These are phyloP conservation scores for Schizochytrium sp. DNA, from an alignment of 108 stramenopile species.

Conservation along the genomic window DNA sequence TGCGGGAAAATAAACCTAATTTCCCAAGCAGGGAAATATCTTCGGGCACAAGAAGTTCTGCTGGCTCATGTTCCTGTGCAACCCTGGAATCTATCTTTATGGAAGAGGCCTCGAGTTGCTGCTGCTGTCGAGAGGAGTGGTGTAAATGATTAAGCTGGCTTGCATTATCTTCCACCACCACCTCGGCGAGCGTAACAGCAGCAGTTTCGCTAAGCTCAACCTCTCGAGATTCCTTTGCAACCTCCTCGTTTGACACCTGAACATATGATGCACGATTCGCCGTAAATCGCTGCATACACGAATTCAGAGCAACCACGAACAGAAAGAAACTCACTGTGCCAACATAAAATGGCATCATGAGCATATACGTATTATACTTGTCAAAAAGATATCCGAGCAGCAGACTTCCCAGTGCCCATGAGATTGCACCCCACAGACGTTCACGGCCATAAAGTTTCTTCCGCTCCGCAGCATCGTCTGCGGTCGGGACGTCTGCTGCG, in stretches of 20 bases:
- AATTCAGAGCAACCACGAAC: background rate
- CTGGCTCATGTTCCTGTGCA: background rate
- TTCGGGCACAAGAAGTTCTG: too few relatives aligned
- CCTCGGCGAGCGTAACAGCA: background rate
- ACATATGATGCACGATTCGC: background rate
- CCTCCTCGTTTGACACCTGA: background rate
- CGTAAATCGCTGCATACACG: background rate
- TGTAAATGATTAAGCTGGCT: background rate
- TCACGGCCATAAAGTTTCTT: background rate
- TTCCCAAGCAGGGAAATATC: background rate
- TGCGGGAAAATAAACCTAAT: background rate
- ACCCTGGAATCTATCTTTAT: too few relatives aligned
- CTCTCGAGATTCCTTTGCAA: background rate
- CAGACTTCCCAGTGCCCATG: constrained; percentile 16
- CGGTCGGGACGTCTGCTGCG: background rate
- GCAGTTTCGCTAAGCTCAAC: background rate
- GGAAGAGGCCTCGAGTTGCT: too few relatives aligned
- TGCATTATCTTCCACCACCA: background rate
- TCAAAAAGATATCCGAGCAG: constrained; percentile 51
- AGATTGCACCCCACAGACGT: constrained; percentile 41
- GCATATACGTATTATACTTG: background rate
- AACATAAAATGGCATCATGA: constrained; percentile 15
- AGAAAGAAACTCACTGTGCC: background rate
- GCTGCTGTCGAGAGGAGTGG: too few relatives aligned
- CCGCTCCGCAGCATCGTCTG: background rate